Conservation (phyloP, 2,329 filamentous ascomycete species). For the Exophiala phaeomuriformis region DNA sequence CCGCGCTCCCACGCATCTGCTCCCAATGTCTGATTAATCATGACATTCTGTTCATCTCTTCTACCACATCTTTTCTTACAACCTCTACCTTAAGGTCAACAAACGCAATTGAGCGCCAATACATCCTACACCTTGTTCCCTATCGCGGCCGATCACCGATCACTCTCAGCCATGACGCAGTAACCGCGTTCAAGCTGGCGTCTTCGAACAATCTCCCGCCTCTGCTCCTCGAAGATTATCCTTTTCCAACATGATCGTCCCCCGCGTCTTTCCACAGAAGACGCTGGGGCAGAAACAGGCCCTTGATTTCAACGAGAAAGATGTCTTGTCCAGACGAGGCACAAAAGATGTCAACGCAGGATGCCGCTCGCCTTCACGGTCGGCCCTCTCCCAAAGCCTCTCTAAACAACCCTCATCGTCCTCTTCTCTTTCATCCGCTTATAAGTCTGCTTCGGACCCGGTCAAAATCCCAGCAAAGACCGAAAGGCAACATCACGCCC, state of each 20-base stretch:
- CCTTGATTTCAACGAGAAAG: constrained; percentile 15
- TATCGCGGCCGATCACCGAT: not conserved
- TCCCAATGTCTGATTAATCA: constrained; percentile 3
- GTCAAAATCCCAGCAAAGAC: constrained; percentile 15
- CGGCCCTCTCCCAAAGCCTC: constrained; percentile 15
- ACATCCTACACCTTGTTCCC: not conserved
- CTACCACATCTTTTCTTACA: not conserved
- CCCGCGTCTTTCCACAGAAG: constrained; percentile 35
- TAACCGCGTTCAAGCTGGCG: not conserved
- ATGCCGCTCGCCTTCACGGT: constrained; percentile 5
- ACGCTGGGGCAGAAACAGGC: constrained; percentile 30
- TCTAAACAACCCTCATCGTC: constrained; percentile 6
- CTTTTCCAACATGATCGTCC: constrained; percentile 35
- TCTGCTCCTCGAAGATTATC: not conserved
- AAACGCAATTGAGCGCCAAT: not conserved
- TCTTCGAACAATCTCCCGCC: not conserved
- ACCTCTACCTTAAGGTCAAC: not conserved
- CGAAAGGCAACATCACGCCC: not conserved
- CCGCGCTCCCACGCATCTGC: not conserved
- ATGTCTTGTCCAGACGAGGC: constrained; percentile 8
- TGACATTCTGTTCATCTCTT: constrained; percentile 5
- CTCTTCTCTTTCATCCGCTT: not conserved
- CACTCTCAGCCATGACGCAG: constrained; percentile 4
- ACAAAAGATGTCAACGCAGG: not conserved
- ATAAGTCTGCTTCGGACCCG: constrained; percentile 10